These are phyloP conservation scores for Pestalotiopsis sp. DNA, from an alignment of 2,329 filamentous ascomycete genomes.

Conservation along the genomic window DNA sequence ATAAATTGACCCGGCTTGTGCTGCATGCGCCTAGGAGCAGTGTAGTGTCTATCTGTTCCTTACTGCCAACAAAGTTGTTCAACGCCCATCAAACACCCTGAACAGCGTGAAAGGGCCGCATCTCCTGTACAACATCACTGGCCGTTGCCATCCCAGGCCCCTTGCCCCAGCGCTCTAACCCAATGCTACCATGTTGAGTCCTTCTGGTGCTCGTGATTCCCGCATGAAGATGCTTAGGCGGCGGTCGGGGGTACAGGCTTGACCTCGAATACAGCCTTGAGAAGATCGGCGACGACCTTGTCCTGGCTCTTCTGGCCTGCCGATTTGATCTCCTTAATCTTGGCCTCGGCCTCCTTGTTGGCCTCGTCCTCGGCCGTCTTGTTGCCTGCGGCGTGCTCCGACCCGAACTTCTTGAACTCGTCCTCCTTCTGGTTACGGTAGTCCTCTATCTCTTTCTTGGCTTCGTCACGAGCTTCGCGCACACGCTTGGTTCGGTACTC, in stretches of 20 bases:
- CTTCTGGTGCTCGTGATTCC: not conserved
- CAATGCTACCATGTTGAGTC: not conserved
- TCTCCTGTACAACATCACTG: not conserved
- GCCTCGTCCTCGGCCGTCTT: conserved; percentile 75
- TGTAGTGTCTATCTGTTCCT: not conserved
- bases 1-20: not conserved
- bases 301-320: conserved; percentile 78
- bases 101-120: not conserved
- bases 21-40: not conserved
- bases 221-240: not conserved
- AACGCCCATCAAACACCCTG: not conserved
- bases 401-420: conserved; percentile 93
- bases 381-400: conserved; percentile 90
- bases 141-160: not conserved
- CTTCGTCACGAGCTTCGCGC: conserved; percentile 93
- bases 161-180: not conserved
- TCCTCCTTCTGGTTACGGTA: conserved; percentile 89
- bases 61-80: not conserved
- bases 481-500: conserved; percentile 87
- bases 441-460: conserved; percentile 95
- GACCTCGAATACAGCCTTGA: conserved; percentile 82
- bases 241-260: conserved; percentile 60
- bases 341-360: conserved; percentile 74
- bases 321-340: conserved; percentile 79
- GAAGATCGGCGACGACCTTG: conserved; percentile 79